Percentiles rank a stretch among this genome's conserved stretches.
Conservation (phyloP, 345 rosid genomes). For the Excoecaria cochinchinensis region DNA sequence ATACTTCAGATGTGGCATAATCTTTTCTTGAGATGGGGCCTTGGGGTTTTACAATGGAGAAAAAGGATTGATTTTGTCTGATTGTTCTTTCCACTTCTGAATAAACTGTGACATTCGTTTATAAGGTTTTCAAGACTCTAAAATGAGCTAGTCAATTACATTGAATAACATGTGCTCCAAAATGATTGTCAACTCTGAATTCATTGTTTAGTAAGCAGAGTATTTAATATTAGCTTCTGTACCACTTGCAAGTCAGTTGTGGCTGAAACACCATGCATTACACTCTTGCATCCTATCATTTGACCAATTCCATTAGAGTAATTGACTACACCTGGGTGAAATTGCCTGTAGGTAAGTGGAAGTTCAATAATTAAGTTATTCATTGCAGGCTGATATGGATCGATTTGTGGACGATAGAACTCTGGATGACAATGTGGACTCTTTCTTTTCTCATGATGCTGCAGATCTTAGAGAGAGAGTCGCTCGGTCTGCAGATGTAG, state of each 20-base stretch:
- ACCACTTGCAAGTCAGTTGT: background rate
- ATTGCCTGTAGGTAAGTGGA: slow-evolving; percentile 14
- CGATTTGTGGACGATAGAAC: slow-evolving; percentile 51
- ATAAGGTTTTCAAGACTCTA: background rate
- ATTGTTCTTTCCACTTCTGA: background rate
- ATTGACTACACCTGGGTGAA: background rate
- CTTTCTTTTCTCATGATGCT: slow-evolving; percentile 52
- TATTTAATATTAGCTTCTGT: background rate
- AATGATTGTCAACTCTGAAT: background rate
- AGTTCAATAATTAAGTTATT: slow-evolving; percentile 16
- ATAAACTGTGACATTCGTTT: background rate
- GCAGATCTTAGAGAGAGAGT: slow-evolving; percentile 43
- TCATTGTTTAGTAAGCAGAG: background rate
- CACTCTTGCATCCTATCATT: background rate
- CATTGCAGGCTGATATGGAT: slow-evolving; percentile 53
- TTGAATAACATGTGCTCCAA: background rate
- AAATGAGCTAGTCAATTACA: background rate
- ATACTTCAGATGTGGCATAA: background rate
- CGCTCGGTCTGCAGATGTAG: slow-evolving; percentile 33
- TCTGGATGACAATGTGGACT: slow-evolving; percentile 58
- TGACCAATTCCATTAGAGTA: background rate
- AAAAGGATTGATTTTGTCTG: background rate
- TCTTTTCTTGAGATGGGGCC: background rate
- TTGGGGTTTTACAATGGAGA: background rate
- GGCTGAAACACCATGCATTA: background rate